Base-by-base conservation (phyloP, 2,329 filamentous ascomycete genomes). In the Camptophora hylomeconis region DNA sequence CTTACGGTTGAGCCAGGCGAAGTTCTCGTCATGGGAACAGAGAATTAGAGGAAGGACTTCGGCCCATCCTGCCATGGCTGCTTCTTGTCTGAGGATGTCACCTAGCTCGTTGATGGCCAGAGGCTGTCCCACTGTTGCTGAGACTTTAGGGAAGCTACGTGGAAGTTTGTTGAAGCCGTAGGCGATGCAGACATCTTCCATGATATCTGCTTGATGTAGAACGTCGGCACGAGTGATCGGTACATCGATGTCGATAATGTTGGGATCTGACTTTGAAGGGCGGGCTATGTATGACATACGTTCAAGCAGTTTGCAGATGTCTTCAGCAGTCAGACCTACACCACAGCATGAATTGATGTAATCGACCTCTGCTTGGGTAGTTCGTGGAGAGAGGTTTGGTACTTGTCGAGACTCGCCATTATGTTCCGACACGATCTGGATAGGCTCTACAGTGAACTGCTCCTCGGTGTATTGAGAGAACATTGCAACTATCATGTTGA, bases 11-110 rank as follows among this genome's bases (percentile, higher is more conserved):
- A 98, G 65, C 80, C 82, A 94, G 35, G 69, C 77, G 54, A 95
- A 98, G 63, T 98, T 98, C 67, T 98, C 89, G 49, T 95, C 87
- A 54, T 94, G 84, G 24, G 83, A 92, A 67, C 89, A 98, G 31
- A 98, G 72, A 44, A 93, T 95, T 16, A 98, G 67, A 15, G 89
- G 87, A 71, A 98, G 77, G 32, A 93, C 87, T 61, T 98, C 89
- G 31, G 74, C 78, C 89, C 89, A 98, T 35, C 89, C 89, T 5
- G 87, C 79, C 73, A 93, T 89, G 31, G 86, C 87, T 28, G 80
- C 72, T 56, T 98, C 89, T 31, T 75, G 62, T 30, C 89, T 79
- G 35, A 95, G 72, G 43, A 95, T 92, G 48, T 98, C 92, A 37
- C 70, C 70, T 21, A 98, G 76, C 60, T 94, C 95, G 68, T 98